Evolutionary conservation across 129 eudicot genomes (phyloP).

Genomic region (Scalesia atractyloides): DNA sequence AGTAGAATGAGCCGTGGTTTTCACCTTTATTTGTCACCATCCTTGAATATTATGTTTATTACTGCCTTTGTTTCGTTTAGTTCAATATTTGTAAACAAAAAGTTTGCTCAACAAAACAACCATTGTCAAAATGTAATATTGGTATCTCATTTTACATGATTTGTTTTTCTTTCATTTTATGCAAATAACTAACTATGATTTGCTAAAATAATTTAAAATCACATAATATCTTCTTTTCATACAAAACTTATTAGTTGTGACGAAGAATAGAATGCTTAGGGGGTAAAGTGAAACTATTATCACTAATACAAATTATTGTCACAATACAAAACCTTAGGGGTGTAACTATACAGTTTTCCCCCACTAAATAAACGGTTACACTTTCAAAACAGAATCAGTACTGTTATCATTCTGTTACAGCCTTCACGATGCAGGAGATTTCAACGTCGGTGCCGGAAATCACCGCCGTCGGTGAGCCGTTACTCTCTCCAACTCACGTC

Average conservation of each 20-base stretch:
- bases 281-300: too few relatives aligned
- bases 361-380: constrained; percentile 1
- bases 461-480: constrained; percentile 23
- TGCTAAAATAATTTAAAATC: not conserved
- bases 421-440: constrained; percentile 1
- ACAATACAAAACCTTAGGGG: not conserved
- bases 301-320: not conserved
- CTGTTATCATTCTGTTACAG: not conserved
- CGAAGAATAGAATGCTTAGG: too few relatives aligned
- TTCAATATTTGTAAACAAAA: too few relatives aligned
- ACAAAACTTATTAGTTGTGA: not conserved
- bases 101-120: too few relatives aligned
- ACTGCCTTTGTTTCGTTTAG: too few relatives aligned
- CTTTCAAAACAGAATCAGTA: constrained; percentile 13
- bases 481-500: not conserved
- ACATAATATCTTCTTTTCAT: not conserved
- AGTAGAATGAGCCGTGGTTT: too few relatives aligned
- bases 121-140: too few relatives aligned
- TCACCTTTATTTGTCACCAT: too few relatives aligned
- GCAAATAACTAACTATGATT: not conserved
- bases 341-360: constrained; percentile 3
- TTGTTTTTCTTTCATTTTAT: too few relatives aligned
- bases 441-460: constrained; percentile 18
- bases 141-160: too few relatives aligned
- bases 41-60: too few relatives aligned